Base-by-base conservation (phyloP, 192 early-diverging fungal species). In the Dissophora ornata region DNA sequence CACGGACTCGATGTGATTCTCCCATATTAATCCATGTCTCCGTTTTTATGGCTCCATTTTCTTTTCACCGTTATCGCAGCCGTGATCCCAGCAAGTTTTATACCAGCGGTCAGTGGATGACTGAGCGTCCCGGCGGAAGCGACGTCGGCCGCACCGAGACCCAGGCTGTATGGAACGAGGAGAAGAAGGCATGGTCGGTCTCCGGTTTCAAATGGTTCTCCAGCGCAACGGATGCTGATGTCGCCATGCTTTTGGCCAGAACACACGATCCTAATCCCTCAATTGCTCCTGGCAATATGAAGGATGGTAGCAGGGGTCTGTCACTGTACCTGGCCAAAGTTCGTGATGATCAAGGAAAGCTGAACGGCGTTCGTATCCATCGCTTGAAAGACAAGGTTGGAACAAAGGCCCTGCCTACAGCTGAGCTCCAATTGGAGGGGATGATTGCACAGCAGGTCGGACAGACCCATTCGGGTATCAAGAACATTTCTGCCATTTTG, bases 61-160 rank as follows among this genome's bases (percentile, higher is more conserved):
- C n/a, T n/a, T n/a, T n/a, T n/a, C n/a, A n/a, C n/a, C n/a, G n/a
- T n/a, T n/a, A n/a, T n/a, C n/a, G 15, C 53, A 82, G 82, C 40
- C 86, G 90, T 12, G 90, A 93, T 52, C 90, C 91, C 10, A 66
- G 57, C 2, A 47, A 54, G n/a, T 89, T 90, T 53, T 88, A 84
- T 78, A 92, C 88, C 30, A 83, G 80, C 54, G 90, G 90, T 11
- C 91, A 93, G 62, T 91, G 89, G 90, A 93, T 91, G 91, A 93
- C 90, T 4, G 91, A 93, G 64, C 77, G 89, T 19, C 88, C 89
- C 16, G 90, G 89, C 41, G 91, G 89, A 32, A 84, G 80, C 32
- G 91, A 92, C 64, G 84, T 92, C 34, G 83, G 81, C n/a, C 79
- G 79, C 4, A 88, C 90, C 7, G 90, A 92, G 67, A 90, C 91